Percentiles rank a stretch among this genome's conserved stretches.
Evolutionary conservation across 2,329 filamentous ascomycete genomes (phyloP).

Genomic region (Dothiorella sarmentorum): DNA sequence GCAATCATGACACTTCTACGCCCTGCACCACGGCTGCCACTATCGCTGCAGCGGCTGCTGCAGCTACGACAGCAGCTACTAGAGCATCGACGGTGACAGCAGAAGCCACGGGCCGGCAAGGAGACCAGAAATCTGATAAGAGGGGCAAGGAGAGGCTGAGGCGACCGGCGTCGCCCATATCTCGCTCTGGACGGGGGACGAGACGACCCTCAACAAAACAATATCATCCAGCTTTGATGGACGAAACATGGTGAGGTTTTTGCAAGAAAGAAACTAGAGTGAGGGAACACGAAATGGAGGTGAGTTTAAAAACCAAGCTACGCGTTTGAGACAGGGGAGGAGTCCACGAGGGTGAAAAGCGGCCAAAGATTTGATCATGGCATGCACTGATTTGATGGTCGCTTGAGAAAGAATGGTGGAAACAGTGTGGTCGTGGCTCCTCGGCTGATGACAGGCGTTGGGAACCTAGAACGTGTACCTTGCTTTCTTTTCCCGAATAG

Average conservation of each 20-base stretch:
- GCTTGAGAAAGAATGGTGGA: background rate
- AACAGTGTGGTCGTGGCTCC: background rate
- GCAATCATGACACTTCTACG: background rate
- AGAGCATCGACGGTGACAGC: background rate
- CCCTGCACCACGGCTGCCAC: background rate
- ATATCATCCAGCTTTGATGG: too few species aligned
- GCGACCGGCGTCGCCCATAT: too few species aligned
- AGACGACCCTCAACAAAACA: too few species aligned
- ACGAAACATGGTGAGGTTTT: too few species aligned
- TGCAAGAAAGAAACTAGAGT: too few species aligned
- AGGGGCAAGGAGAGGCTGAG: too few species aligned
- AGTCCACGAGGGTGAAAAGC: too few species aligned
- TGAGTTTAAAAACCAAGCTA: too few species aligned
- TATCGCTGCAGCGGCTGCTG: background rate
- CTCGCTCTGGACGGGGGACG: too few species aligned
- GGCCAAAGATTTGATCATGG: background rate
- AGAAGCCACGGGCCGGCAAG: background rate
- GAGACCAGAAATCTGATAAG: too few species aligned
- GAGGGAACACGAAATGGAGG: too few species aligned
- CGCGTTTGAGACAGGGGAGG: too few species aligned
- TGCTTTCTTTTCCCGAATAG: background rate
- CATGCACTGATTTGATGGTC: background rate
- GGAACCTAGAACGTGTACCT: background rate
- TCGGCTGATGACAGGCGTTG: background rate
- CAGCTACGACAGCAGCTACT: background rate